phyloP scores from a whole-genome alignment of 2,329 filamentous ascomycete species.

The Ceratocystis albifundus region DNA sequence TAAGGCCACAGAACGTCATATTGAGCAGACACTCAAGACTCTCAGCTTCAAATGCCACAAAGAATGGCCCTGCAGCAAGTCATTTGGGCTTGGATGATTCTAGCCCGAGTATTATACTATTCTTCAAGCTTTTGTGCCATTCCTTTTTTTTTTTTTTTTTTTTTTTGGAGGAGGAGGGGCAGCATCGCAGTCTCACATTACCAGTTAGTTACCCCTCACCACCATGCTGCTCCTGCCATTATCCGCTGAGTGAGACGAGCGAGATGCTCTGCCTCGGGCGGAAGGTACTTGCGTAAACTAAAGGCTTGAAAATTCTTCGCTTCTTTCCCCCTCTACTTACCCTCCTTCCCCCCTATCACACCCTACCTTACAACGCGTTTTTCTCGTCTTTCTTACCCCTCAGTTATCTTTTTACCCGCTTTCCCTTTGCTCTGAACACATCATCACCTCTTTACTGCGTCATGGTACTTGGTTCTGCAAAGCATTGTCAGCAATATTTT shows the following conservation, averaged over 20 bases:
- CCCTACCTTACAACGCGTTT: background rate
- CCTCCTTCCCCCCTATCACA: background rate
- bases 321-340: background rate
- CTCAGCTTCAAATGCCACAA: background rate
- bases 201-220: background rate
- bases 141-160: no score
- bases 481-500: background rate
- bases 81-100: background rate
- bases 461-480: background rate
- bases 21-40: background rate
- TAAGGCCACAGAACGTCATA: background rate
- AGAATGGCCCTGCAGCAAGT: background rate
- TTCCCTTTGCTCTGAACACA: background rate
- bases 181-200: background rate
- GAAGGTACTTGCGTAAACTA: background rate
- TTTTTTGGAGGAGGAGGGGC: no score
- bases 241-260: background rate
- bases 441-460: background rate
- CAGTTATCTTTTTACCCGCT: background rate
- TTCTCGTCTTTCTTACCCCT: background rate
- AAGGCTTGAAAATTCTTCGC: slow-evolving; percentile 14
- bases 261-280: background rate
- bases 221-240: background rate
- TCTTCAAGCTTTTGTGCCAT: background rate
- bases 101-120: background rate